Evolutionary conservation across 306 rosid genomes (phyloP).

Genomic region (Prunus mongolica): DNA sequence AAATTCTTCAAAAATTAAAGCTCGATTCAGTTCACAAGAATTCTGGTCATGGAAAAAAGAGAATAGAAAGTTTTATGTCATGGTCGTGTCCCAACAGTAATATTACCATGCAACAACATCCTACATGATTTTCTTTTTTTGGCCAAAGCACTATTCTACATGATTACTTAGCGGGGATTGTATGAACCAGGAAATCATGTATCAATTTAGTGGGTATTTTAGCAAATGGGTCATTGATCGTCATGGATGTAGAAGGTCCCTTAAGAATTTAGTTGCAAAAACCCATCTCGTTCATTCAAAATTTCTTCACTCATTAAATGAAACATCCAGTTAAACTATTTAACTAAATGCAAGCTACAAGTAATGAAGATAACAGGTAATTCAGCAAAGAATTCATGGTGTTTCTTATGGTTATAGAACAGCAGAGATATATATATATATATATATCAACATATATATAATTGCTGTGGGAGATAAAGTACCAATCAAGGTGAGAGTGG

Average conservation of each 20-base stretch:
- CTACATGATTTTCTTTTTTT: not conserved
- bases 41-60: not conserved
- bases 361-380: not conserved
- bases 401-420: not conserved
- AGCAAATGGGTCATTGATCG: not conserved
- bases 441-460: not conserved
- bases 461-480: not conserved
- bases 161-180: not conserved
- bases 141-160: not conserved
- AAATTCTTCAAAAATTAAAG: not conserved
- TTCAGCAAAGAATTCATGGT: not conserved
- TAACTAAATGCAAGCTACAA: not conserved
- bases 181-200: not conserved
- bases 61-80: not conserved
- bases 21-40: not conserved
- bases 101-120: not conserved
- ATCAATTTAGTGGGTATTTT: not conserved
- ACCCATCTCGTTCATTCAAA: not conserved
- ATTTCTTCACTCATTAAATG: not conserved
- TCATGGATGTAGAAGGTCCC: not conserved
- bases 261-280: not conserved
- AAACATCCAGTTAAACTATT: not conserved
- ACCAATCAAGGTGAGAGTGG: constrained; percentile 64
- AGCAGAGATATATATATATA: too few relatives aligned
- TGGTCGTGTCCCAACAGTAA: not conserved